Base-by-base conservation (phyloP, 441 rosid genomes). In the Jatropha multifida region DNA sequence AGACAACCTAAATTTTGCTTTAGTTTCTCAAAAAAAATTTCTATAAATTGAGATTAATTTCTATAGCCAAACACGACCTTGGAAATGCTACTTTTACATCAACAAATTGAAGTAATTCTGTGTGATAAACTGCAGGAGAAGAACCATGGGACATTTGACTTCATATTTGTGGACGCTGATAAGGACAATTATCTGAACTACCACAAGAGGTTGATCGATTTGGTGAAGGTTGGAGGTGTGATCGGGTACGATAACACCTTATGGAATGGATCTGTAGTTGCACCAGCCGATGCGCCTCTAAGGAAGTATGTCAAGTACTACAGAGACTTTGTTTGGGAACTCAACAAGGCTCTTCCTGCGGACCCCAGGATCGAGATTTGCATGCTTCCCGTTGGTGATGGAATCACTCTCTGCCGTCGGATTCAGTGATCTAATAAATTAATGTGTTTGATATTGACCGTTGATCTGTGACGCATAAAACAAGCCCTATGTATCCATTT, bases 311-410 rank as follows among this genome's bases (percentile, higher is more conserved):
- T 95, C 7, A 87, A 91, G 87, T 87, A 95, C 61, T 90, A 90
- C 81, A 85, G 97, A 60, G 99, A 91, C 85, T 93, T 91, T 46
- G 98, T 95, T 62, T 71, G 87, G 86, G 98, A 95, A 86, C 92
- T 95, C 46, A 95, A 95, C 90, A 93, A 91, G 87, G 94, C 93
- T 51, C 92, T 95, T 14, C 94, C 98, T 46, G 96, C 87, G 27
- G 99, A 95, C 85, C 98, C 97, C 17, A 83, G 98, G 94, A 90
- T 95, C 48, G 99, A 91, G 85, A 95, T 95, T 73, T 93, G 98
- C 56, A 90, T 93, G 98, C 98, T 95, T 5, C 97, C 98, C 0
- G 97, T 95, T 46, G 99, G 96, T 51, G 99, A 95, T 82, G 99
- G 99, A 9, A 85, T 95, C 91, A 95, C 98, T 69, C 87, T 95